Evolutionary conservation across 2,329 filamentous ascomycete species (phyloP), one percentile per base, ranked within the genome.

Genomic region (Pleurostoma richardsiae): DNA sequence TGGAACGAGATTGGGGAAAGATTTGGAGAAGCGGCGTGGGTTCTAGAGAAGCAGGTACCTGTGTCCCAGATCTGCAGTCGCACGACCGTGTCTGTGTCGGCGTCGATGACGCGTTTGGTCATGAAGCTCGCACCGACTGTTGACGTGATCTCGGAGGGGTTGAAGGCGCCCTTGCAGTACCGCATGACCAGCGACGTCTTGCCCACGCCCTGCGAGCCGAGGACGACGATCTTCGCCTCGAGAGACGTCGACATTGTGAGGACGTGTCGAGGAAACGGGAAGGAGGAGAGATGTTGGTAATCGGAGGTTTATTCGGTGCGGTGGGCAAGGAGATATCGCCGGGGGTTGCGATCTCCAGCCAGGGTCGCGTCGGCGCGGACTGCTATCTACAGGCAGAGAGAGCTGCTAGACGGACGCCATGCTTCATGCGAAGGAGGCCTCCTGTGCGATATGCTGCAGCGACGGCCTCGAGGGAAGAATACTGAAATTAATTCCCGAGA

Each of bases 1-100:
- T 19, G 19, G 19, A 19, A 19, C 19, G 19, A 19, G 19, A 19
- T 19, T 19, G 38, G 45, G 58, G 31, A 59, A 50, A 39, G 42
- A 46, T n/a, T 36, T 36, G 33, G 33, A 36, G 33, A 36, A 36
- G n/a, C n/a, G 33, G 33, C 33, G 33, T 8, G 33, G 33, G 2
- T 36, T 36, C 33, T 8, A 8, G 33, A 36, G 8, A 36, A 36
- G 33, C 8, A 56, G 59, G 49, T 63, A 81, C 79, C 90, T 31
- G 91, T 96, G 63, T 96, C 91, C 91, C 91, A 96, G 56, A 96
- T 95, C 62, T 96, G 91, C 36, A 96, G 75, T n/a, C 91, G 83
- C 33, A 96, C 90, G 28, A 88, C 77, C 2, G 90, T 94, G 58
- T 92, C 88, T 27, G 86, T 88, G 63, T 96, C 88, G 51, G 81